phyloP scores from a whole-genome alignment of 768 basidiomycete genomes.

The Exsudoporus frostii region DNA sequence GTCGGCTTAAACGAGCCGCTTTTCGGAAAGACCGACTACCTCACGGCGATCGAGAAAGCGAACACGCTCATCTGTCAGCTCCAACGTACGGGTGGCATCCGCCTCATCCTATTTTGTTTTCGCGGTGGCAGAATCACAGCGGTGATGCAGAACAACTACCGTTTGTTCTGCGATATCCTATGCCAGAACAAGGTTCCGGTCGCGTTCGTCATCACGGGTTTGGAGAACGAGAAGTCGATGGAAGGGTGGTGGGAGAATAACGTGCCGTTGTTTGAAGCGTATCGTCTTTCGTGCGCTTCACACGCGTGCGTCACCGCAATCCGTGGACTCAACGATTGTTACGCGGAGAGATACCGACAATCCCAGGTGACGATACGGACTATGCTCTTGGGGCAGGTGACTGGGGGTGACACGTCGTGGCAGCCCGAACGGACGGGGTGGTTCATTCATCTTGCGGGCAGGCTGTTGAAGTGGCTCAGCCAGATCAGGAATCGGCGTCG shows the following conservation, averaged over 20 bases:
- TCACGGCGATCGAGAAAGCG: conserved; percentile 31
- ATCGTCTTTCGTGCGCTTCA: conserved; percentile 23
- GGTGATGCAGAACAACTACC: conserved; percentile 31
- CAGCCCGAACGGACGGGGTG: conserved; percentile 20
- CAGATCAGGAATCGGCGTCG: conserved; percentile 12
- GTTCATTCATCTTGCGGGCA: conserved; percentile 25
- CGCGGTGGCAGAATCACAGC: conserved; percentile 32
- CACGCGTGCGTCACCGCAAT: conserved; percentile 41
- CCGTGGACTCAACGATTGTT: conserved; percentile 22
- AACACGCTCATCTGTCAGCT: conserved; percentile 36
- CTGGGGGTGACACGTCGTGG: conserved; percentile 16
- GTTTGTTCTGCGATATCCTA: conserved; percentile 28
- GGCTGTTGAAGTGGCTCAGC: conserved; percentile 18
- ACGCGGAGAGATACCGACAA: conserved; percentile 30
- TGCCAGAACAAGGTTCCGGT: conserved; percentile 32
- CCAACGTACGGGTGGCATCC: conserved; percentile 28
- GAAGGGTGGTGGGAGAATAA: conserved; percentile 37
- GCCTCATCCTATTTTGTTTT: conserved; percentile 34
- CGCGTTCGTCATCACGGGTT: conserved; percentile 30
- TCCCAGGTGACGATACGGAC: conserved; percentile 29
- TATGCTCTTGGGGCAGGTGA: conserved; percentile 20
- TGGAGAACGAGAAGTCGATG: conserved; percentile 34
- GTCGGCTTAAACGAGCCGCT: conserved; percentile 31
- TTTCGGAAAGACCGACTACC: conserved; percentile 20
- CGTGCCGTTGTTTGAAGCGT: conserved; percentile 27